phyloP scores from a whole-genome alignment of 106 monocot species.

The Dendrobium nobile region DNA sequence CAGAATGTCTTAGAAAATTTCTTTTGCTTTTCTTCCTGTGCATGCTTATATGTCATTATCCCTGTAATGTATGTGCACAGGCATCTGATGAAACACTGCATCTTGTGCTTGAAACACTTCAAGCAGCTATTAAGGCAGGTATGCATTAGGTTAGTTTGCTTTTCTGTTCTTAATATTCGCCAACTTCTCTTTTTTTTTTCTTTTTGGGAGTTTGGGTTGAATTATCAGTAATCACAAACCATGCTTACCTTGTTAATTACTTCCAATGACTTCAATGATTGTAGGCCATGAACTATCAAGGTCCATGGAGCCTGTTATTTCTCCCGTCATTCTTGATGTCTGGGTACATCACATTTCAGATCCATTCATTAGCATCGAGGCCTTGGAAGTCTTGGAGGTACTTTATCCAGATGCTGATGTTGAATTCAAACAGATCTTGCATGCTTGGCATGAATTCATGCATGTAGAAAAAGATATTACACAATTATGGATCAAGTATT shows the following conservation, averaged over 20 bases:
- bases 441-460: neutral
- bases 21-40: neutral
- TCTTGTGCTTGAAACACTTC: constrained; percentile 97
- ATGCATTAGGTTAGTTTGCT: constrained; percentile 5
- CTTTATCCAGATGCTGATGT: neutral
- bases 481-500: neutral
- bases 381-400: constrained; percentile 93
- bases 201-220: neutral
- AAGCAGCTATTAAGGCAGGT: constrained; percentile 83
- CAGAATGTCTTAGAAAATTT: neutral
- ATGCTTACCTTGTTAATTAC: neutral
- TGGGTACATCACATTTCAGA: constrained; percentile 87
- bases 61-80: constrained; percentile 25
- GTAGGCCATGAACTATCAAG: constrained; percentile 54
- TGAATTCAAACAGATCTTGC: neutral
- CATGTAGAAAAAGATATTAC: neutral
- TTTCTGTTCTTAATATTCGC: neutral
- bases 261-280: neutral
- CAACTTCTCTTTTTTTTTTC: neutral
- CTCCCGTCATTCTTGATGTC: constrained; percentile 78
- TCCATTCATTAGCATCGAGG: constrained; percentile 92
- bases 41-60: neutral
- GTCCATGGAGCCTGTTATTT: constrained; percentile 65
- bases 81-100: constrained; percentile 95
- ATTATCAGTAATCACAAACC: neutral